phyloP scores from a whole-genome alignment of 495 filamentous ascomycete genomes.

The Penicillium desertorum region DNA sequence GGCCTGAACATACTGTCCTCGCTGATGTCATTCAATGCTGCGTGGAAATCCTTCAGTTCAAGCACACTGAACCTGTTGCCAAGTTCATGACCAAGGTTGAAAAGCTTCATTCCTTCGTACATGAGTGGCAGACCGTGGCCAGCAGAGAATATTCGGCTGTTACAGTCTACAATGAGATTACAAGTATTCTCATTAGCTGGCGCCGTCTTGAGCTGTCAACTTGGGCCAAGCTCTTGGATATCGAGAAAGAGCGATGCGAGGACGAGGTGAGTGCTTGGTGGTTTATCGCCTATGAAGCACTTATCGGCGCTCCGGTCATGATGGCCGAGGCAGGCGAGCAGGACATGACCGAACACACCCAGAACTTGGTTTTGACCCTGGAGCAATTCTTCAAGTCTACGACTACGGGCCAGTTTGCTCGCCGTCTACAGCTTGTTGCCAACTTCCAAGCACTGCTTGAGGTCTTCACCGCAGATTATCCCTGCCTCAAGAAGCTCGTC shows the following conservation, averaged over 20 bases:
- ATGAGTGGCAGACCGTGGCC: conserved; percentile 92
- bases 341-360: conserved; percentile 61
- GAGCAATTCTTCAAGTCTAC: conserved; percentile 72
- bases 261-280: conserved; percentile 87
- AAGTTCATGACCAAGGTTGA: conserved; percentile 81
- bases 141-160: conserved; percentile 72
- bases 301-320: conserved; percentile 71
- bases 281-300: conserved; percentile 90
- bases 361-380: conserved; percentile 67
- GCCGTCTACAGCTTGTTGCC: conserved; percentile 68
- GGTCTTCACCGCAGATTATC: conserved; percentile 54
- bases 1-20: conserved; percentile 74
- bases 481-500: conserved; percentile 48
- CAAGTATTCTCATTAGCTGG: conserved; percentile 77
- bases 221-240: conserved; percentile 87
- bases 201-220: conserved; percentile 84
- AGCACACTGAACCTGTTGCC: conserved; percentile 81
- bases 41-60: conserved; percentile 68
- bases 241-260: conserved; percentile 71
- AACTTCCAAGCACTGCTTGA: conserved; percentile 58
- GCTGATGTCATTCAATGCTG: conserved; percentile 73
- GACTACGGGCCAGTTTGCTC: conserved; percentile 73
- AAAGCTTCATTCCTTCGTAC: conserved; percentile 73
- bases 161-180: conserved; percentile 69
- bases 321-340: conserved; percentile 53